phyloP scores from a whole-genome alignment of 169 alveolate species.

The Plasmodium malariae region DNA sequence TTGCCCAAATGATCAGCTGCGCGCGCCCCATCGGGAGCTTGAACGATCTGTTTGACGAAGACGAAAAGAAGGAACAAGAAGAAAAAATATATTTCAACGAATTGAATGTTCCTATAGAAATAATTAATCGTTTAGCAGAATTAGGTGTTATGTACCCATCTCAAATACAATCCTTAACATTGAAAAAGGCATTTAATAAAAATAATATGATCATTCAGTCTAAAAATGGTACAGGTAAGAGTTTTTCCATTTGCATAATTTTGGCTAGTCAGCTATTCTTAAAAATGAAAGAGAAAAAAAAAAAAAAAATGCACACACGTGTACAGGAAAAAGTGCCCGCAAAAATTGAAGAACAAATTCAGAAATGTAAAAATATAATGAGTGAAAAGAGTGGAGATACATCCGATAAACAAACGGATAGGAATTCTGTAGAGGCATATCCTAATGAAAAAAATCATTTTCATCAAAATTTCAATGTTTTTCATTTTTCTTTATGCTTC shows the following conservation, averaged over 20 bases:
- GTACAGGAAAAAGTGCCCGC: neutral
- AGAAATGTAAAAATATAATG: neutral
- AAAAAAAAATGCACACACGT: neutral
- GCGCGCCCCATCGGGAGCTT: neutral
- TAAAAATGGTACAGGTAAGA: conserved; percentile 70
- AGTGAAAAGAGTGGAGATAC: neutral
- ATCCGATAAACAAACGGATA: neutral
- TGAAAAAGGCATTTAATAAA: conserved; percentile 14
- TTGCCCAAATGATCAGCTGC: neutral
- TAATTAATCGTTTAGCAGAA: neutral
- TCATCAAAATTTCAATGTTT: too few relatives aligned
- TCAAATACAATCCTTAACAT: conserved; percentile 13
- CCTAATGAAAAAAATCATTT: too few relatives aligned
- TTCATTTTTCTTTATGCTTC: conserved; percentile 13
- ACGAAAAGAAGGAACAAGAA: neutral
- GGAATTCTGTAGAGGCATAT: neutral
- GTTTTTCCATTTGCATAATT: conserved; percentile 54
- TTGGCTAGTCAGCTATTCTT: neutral
- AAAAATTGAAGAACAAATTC: neutral
- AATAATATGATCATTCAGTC: conserved; percentile 38
- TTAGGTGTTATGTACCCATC: conserved; percentile 31
- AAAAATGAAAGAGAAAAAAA: neutral
- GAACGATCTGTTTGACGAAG: conserved; percentile 3
- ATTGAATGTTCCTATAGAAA: conserved; percentile 14
- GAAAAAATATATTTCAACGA: conserved; percentile 12